These are phyloP conservation scores for Sclerotiophoma versabilis DNA, from an alignment of 2,329 filamentous ascomycete species.

Conservation along the genomic window DNA sequence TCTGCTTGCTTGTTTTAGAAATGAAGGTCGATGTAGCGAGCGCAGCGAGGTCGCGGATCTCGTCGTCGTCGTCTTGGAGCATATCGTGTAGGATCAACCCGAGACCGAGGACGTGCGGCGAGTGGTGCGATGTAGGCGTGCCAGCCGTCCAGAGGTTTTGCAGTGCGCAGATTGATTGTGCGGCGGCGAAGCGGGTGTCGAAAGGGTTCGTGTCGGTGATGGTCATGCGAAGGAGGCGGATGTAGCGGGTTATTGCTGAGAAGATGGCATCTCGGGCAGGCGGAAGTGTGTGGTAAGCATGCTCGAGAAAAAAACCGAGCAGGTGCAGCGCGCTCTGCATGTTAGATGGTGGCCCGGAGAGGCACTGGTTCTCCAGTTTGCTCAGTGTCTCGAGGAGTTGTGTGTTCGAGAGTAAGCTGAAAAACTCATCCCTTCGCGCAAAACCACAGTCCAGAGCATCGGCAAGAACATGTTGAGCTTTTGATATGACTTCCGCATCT, in stretches of 20 bases:
- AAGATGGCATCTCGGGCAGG: constrained; percentile 13
- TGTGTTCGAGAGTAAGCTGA: constrained; percentile 20
- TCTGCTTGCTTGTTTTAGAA: constrained; percentile 20
- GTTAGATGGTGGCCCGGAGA: constrained; percentile 39
- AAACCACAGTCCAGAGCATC: constrained; percentile 19
- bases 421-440: constrained; percentile 22
- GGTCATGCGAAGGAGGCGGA: constrained; percentile 39
- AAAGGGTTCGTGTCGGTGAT: constrained; percentile 58
- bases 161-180: constrained; percentile 61
- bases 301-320: constrained; percentile 43
- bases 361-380: constrained; percentile 38
- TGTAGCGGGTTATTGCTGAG: constrained; percentile 30
- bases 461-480: constrained; percentile 39
- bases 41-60: constrained; percentile 74
- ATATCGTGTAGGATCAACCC: constrained; percentile 55
- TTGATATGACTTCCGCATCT: constrained; percentile 40
- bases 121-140: neutral
- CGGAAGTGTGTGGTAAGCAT: constrained; percentile 22
- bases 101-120: constrained; percentile 34
- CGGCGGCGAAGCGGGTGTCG: constrained; percentile 69
- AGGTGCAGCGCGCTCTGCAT: constrained; percentile 42
- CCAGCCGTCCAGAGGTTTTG: constrained; percentile 25
- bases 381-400: constrained; percentile 27
- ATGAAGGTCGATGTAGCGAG: constrained; percentile 58
- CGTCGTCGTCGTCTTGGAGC: constrained; percentile 86